Conservation (phyloP, 345 rosid genomes). For the Streptanthus diversifolius region DNA sequence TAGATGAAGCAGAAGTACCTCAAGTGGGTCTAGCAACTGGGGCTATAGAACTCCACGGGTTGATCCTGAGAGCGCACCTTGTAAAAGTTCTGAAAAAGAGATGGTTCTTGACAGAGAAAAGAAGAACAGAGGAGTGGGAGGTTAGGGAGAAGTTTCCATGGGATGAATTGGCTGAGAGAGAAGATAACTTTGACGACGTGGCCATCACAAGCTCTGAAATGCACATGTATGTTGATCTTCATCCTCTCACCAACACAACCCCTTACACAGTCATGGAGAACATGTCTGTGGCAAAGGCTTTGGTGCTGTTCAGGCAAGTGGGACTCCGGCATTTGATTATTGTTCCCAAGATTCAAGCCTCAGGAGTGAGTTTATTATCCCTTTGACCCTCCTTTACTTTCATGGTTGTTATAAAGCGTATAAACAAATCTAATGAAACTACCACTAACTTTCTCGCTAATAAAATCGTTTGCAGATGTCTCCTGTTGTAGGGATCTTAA, state of each 20-base stretch:
- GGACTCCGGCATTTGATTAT: conserved; percentile 79
- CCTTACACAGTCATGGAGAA: conserved; percentile 84
- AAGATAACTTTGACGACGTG: conserved; percentile 59
- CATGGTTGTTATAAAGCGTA: not conserved
- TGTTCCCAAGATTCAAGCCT: conserved; percentile 65
- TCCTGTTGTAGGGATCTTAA: conserved; percentile 72
- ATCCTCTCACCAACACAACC: conserved; percentile 83
- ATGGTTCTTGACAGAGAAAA: conserved; percentile 72
- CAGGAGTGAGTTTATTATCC: conserved; percentile 54
- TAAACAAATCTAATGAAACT: not conserved
- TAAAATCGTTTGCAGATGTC: conserved; percentile 42
- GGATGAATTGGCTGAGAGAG: conserved; percentile 81
- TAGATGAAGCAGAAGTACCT: conserved; percentile 46
- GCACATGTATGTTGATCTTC: conserved; percentile 85
- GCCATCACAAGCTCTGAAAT: conserved; percentile 64
- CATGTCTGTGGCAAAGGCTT: conserved; percentile 90
- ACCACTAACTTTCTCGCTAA: conserved; percentile 3
- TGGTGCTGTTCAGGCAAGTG: conserved; percentile 75
- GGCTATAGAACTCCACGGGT: conserved; percentile 57
- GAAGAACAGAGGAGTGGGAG: conserved; percentile 85
- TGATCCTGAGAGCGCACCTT: conserved; percentile 81
- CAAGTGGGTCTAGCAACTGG: conserved; percentile 41
- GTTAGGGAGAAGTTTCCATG: conserved; percentile 68
- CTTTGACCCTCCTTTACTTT: not conserved
- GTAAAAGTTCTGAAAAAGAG: conserved; percentile 66